Evolutionary conservation across 2,329 filamentous ascomycete genomes (phyloP).

Genomic region (Rhinocladiella mackenziei): DNA sequence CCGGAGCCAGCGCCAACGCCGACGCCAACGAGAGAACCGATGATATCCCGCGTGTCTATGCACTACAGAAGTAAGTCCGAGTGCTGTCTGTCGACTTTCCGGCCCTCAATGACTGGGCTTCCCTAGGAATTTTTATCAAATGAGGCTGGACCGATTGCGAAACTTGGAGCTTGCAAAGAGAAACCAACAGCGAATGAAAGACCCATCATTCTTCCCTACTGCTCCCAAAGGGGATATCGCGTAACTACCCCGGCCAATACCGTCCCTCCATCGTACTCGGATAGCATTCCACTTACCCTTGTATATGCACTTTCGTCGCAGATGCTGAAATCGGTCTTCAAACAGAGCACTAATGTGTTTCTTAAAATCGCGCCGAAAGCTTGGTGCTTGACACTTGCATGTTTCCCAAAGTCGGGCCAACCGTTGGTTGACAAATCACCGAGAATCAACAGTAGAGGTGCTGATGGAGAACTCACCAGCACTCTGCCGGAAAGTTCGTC

Average conservation of each 20-base stretch:
- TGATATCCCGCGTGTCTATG: constrained; percentile 74
- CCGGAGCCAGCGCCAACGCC: constrained; percentile 39
- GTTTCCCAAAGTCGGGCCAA: too few relatives aligned
- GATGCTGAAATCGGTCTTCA: too few relatives aligned
- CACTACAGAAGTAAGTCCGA: constrained; percentile 72
- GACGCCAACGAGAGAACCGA: constrained; percentile 41
- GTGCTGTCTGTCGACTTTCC: too few relatives aligned
- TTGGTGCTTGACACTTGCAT: too few relatives aligned
- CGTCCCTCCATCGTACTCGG: background rate
- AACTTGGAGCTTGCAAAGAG: constrained; percentile 74
- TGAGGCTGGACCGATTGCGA: constrained; percentile 72
- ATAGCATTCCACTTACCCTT: too few relatives aligned
- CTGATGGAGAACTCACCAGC: too few relatives aligned
- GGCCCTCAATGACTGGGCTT: too few relatives aligned
- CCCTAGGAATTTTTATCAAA: constrained; percentile 70
- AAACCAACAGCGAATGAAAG: constrained; percentile 73
- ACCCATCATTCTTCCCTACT: constrained; percentile 77
- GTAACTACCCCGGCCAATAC: background rate
- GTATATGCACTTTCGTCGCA: too few relatives aligned
- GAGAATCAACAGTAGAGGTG: too few relatives aligned
- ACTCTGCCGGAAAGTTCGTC: background rate
- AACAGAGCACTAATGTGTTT: too few relatives aligned
- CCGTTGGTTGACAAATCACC: too few relatives aligned
- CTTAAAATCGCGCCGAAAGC: too few relatives aligned
- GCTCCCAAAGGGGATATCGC: constrained; percentile 62